Conservation (phyloP, 2,329 filamentous ascomycete species). For the Penicillium digitatum region DNA sequence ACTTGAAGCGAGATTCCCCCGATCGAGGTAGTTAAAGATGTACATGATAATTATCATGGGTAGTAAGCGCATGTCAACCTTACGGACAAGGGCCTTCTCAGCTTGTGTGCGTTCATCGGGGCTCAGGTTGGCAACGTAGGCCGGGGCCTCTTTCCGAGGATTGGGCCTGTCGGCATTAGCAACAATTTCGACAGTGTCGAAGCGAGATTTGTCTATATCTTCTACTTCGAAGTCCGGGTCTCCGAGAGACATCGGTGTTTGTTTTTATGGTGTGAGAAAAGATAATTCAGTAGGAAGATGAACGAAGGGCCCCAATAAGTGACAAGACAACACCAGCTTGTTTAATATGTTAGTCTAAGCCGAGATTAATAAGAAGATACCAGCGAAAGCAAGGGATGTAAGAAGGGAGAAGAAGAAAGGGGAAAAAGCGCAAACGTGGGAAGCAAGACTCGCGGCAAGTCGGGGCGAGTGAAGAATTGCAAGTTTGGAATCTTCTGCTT, state of each 20-base stretch:
- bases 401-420: conserved; percentile 5
- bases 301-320: not conserved
- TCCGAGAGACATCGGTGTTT: conserved; percentile 16
- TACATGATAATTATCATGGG: conserved; percentile 71
- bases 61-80: conserved; percentile 65
- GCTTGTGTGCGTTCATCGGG: conserved; percentile 50
- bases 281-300: not conserved
- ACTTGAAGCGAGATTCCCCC: conserved; percentile 52
- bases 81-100: conserved; percentile 61
- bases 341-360: not conserved
- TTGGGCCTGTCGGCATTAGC: conserved; percentile 28
- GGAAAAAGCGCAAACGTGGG: conserved; percentile 1
- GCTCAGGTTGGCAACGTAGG: conserved; percentile 43
- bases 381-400: conserved; percentile 2
- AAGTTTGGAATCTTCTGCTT: not conserved
- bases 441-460: not conserved
- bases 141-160: conserved; percentile 28
- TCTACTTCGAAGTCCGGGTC: conserved; percentile 14
- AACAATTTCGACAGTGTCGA: conserved; percentile 26
- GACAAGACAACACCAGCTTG: not conserved
- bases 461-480: not conserved
- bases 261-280: not conserved
- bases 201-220: conserved; percentile 21
- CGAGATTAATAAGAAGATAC: not conserved
- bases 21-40: conserved; percentile 68